Evolutionary conservation across 495 filamentous ascomycete species (phyloP), one percentile per base, ranked within the genome.

Genomic region (Jackrogersella multiformis): DNA sequence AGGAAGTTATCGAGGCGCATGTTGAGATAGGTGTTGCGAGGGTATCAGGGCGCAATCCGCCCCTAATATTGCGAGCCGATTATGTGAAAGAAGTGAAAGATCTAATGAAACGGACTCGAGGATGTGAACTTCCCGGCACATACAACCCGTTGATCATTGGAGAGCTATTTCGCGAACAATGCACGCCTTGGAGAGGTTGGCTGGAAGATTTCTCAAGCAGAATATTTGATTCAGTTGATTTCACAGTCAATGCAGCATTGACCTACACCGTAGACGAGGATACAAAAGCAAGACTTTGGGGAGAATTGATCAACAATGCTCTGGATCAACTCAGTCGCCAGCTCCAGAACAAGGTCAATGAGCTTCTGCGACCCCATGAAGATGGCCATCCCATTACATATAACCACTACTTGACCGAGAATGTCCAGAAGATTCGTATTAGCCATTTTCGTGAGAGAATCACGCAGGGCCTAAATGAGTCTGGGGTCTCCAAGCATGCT

Each of bases 391-490:
- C 81, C 0, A 87, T 88, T 32, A 87, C 85, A 0, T 88, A 88
- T 66, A 87, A 87, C 69, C 81, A 85, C 42, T 79, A 84, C 23
- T 82, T 84, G 42, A 80, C 81, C 0, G 81, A 87, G 15, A 81
- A 56, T 5, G 64, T 87, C 0, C 79, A 84, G 54, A 80, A 79
- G 21, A 67, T 75, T 10, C 77, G 74, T 15, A 32, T 69, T 4
- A 34, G 64, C 15, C 71, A 80, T 2, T 66, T 66, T 5, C 9
- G 64, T 13, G 41, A 67, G 2, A 60, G 72, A n/a, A 51, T 69
- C 6, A 72, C 2, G 9, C 30, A 2, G 24, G 65, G 12, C 1
- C 73, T 41, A 34, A 51, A 23, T 7, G 44, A 9, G 74, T 73
- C 55, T 65, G 58, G 34, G 34, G 8, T 48, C 66, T 20, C 32